phyloP scores from a whole-genome alignment of 345 rosid species.

The Pistacia integerrima region DNA sequence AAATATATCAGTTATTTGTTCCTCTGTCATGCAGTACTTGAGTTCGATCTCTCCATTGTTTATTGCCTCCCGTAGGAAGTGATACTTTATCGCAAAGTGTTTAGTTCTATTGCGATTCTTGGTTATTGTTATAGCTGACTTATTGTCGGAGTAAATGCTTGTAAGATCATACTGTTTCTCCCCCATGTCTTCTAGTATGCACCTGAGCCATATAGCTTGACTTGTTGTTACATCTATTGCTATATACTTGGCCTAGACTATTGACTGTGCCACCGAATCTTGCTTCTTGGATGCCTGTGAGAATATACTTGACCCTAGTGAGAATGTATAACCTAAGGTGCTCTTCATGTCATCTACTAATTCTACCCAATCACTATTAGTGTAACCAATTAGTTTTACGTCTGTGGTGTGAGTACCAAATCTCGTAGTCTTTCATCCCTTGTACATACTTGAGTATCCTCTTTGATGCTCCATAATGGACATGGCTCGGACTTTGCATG shows the following conservation, averaged over 20 bases:
- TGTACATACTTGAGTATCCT: neutral
- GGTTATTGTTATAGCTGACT: too few species aligned
- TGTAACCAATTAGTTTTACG: neutral
- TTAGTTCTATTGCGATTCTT: too few species aligned
- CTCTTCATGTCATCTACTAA: neutral
- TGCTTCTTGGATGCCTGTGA: constrained; percentile 14
- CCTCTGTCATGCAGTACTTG: too few species aligned
- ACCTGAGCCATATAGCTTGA: neutral
- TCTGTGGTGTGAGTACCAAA: neutral
- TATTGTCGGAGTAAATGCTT: too few species aligned
- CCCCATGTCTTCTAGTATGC: too few species aligned
- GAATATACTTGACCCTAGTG: neutral
- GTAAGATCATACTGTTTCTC: too few species aligned
- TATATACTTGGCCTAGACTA: neutral
- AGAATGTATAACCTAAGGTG: neutral
- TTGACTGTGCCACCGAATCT: neutral
- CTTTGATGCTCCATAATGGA: neutral
- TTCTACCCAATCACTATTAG: too few species aligned
- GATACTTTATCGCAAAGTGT: too few species aligned
- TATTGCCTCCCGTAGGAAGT: too few species aligned
- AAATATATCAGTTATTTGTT: too few species aligned
- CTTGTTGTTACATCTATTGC: neutral
- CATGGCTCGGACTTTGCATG: neutral
- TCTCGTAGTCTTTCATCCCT: neutral
- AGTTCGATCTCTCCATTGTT: too few species aligned